phyloP scores from a whole-genome alignment of 345 rosid genomes.

The Euphorbia pulcherrima region DNA sequence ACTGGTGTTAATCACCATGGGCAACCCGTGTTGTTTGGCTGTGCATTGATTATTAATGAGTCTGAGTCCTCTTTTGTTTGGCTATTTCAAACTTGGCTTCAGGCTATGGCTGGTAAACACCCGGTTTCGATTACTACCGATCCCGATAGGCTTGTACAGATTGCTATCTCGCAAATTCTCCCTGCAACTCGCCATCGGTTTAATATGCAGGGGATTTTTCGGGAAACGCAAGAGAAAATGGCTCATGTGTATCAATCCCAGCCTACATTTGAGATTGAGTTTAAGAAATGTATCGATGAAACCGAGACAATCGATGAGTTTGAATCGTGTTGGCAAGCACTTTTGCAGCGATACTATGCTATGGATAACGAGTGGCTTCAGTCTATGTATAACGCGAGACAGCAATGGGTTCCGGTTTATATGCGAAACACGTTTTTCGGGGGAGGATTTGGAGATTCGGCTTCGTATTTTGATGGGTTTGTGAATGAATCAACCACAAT shows the following conservation, averaged over 20 bases:
- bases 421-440: conserved; percentile 61
- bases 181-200: conserved; percentile 53
- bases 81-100: conserved; percentile 75
- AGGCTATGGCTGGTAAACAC: conserved; percentile 53
- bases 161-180: conserved; percentile 56
- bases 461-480: conserved; percentile 54
- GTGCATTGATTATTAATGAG: conserved; percentile 57
- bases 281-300: conserved; percentile 49
- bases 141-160: conserved; percentile 50
- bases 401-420: conserved; percentile 73
- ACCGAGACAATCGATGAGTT: conserved; percentile 54
- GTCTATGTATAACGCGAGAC: conserved; percentile 53
- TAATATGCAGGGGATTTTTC: conserved; percentile 47
- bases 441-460: conserved; percentile 29
- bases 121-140: conserved; percentile 73
- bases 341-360: conserved; percentile 47
- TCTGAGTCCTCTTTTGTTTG: conserved; percentile 60
- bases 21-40: conserved; percentile 69
- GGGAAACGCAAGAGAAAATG: conserved; percentile 61
- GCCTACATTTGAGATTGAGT: conserved; percentile 64
- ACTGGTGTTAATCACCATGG: conserved; percentile 73
- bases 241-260: conserved; percentile 48
- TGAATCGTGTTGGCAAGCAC: conserved; percentile 57
- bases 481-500: conserved; percentile 58
- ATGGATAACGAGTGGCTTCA: conserved; percentile 64